A percentile compares a stretch with the other conserved stretches of the same genome.
phyloP scores from a whole-genome alignment of 140 eudicot genomes.

The Flaveria floridana region DNA sequence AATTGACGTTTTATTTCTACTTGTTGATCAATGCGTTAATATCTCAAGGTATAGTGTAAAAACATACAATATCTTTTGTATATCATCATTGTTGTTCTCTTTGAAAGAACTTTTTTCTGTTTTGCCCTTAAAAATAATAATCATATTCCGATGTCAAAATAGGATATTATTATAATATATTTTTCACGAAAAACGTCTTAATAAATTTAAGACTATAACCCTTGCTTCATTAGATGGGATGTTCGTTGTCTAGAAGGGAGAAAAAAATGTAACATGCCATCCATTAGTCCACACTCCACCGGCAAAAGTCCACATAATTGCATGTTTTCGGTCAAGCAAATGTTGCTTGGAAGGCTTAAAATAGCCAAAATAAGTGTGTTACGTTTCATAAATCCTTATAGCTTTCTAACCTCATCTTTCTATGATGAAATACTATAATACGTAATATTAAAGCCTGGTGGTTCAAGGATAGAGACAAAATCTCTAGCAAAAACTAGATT shows the following conservation, averaged over 20 bases:
- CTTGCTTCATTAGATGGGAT: constrained; percentile 9
- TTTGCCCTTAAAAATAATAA: no score
- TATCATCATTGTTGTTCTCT: no score
- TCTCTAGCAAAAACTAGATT: no score
- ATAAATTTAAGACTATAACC: neutral
- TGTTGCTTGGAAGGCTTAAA: constrained; percentile 43
- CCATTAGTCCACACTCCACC: constrained; percentile 11
- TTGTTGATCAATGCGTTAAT: no score
- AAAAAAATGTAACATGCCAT: neutral
- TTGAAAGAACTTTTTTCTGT: no score
- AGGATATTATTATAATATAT: no score
- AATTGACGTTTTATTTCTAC: no score
- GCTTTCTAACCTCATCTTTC: constrained; percentile 9
- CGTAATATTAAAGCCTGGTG: neutral
- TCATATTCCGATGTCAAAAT: no score
- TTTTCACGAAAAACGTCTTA: neutral
- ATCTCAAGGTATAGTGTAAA: no score
- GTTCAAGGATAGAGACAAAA: no score
- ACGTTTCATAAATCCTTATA: constrained; percentile 30
- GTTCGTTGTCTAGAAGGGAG: neutral
- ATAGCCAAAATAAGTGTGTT: constrained; percentile 19
- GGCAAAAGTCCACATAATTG: constrained; percentile 17
- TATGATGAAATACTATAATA: neutral
- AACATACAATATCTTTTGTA: no score
- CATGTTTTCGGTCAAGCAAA: constrained; percentile 31